Evolutionary conservation across 2,329 filamentous ascomycete genomes (phyloP).

Genomic region (Juglanconis juglandina): DNA sequence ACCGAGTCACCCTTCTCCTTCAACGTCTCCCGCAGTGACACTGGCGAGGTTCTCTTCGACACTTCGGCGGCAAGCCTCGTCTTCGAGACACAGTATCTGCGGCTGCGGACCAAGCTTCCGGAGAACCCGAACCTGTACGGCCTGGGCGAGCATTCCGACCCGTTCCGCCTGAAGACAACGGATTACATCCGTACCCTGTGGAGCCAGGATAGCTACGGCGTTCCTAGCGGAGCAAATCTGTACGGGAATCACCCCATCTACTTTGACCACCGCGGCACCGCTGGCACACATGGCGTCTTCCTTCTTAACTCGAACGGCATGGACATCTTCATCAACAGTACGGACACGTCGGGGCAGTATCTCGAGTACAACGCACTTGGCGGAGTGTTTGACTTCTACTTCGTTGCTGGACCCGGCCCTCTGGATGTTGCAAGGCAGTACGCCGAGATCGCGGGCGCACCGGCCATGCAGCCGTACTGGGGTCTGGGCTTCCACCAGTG

Average conservation of each 20-base stretch:
- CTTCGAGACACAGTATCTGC: slow-evolving; percentile 76
- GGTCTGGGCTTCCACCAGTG: slow-evolving; percentile 62
- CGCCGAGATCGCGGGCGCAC: slow-evolving; percentile 51
- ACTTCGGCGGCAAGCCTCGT: slow-evolving; percentile 64
- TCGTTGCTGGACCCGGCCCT: slow-evolving; percentile 57
- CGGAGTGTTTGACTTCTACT: slow-evolving; percentile 71
- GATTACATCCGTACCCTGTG: slow-evolving; percentile 70
- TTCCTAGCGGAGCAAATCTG: slow-evolving; percentile 61
- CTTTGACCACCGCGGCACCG: slow-evolving; percentile 62
- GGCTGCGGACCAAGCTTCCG: slow-evolving; percentile 68
- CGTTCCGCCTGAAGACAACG: slow-evolving; percentile 64
- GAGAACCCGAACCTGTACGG: slow-evolving; percentile 70
- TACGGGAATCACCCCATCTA: slow-evolving; percentile 76
- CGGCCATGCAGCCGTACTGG: slow-evolving; percentile 64
- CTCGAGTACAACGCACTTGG: slow-evolving; percentile 78
- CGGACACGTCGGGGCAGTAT: slow-evolving; percentile 57
- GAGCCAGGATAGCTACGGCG: slow-evolving; percentile 62
- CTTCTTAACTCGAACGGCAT: slow-evolving; percentile 72
- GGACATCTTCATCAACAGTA: slow-evolving; percentile 71
- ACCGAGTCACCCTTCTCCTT: slow-evolving; percentile 39
- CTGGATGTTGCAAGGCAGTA: slow-evolving; percentile 59
- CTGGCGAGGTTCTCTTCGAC: slow-evolving; percentile 61
- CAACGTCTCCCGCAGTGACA: slow-evolving; percentile 34
- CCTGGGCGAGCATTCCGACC: slow-evolving; percentile 72
- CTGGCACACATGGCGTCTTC: slow-evolving; percentile 62